Percentiles rank a stretch among this genome's conserved stretches.
Evolutionary conservation across 345 rosid species (phyloP).

Genomic region (Citrus trifoliata): DNA sequence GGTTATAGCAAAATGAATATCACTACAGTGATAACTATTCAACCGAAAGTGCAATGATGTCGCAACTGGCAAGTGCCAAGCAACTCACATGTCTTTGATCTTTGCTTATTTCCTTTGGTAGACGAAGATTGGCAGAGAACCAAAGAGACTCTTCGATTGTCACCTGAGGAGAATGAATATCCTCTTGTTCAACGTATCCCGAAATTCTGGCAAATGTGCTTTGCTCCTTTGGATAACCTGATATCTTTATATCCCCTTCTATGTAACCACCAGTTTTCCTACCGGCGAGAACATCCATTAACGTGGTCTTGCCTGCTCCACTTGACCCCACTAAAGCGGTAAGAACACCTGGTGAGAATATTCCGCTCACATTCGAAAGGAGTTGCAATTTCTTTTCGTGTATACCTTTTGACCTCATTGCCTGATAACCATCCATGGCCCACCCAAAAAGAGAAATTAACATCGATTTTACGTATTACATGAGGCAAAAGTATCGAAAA

Average conservation of each 20-base stretch:
- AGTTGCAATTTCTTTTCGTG: not conserved
- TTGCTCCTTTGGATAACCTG: not conserved
- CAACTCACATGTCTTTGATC: not conserved
- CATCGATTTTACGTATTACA: not conserved
- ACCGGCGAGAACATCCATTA: not conserved
- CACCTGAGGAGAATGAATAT: not conserved
- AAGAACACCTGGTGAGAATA: not conserved
- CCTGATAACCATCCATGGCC: not conserved
- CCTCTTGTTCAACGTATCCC: not conserved
- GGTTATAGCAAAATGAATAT: too few species aligned
- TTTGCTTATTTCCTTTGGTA: not conserved
- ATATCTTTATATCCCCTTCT: constrained; percentile 1
- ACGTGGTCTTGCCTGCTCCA: not conserved
- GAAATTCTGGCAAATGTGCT: not conserved
- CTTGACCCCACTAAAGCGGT: not conserved
- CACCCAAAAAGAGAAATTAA: not conserved
- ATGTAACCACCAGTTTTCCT: not conserved
- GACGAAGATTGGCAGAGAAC: not conserved
- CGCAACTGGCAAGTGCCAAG: not conserved
- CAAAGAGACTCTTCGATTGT: not conserved
- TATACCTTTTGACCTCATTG: not conserved
- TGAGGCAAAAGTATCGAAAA: not conserved
- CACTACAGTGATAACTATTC: not conserved
- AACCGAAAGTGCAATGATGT: not conserved
- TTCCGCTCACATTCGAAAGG: not conserved